phyloP scores from a whole-genome alignment of 331 rosid species.

The Quercus lobata region DNA sequence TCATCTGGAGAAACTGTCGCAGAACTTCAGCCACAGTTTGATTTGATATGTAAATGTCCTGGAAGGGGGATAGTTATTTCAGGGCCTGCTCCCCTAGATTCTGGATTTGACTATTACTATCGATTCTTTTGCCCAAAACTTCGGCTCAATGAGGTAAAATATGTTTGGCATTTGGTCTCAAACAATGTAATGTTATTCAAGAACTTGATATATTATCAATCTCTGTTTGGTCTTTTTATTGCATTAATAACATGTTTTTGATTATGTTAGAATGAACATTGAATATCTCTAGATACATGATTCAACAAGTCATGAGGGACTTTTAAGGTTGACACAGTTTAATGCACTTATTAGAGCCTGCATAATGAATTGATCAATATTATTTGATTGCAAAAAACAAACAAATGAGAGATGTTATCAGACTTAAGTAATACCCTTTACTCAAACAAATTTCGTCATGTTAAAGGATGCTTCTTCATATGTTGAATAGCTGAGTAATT shows the following conservation, averaged over 20 bases:
- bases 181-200: not conserved
- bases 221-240: not conserved
- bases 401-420: no score
- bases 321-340: no score
- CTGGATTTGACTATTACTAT: slow-evolving; percentile 61
- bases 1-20: slow-evolving; percentile 46
- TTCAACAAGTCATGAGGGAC: no score
- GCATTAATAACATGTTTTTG: not conserved
- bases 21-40: slow-evolving; percentile 52
- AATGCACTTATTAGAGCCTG: no score
- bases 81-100: slow-evolving; percentile 47
- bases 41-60: slow-evolving; percentile 51
- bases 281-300: no score
- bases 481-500: no score
- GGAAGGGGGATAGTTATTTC: slow-evolving; percentile 59
- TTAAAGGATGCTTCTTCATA: no score
- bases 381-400: no score
- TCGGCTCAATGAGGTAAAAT: slow-evolving; percentile 57
- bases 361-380: no score
- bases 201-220: not conserved
- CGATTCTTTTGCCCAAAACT: slow-evolving; percentile 49
- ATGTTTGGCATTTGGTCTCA: not conserved
- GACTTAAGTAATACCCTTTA: no score
- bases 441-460: no score
- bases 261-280: no score